Evolutionary conservation across 208 protist species (phyloP).

Genomic region (Trypanosoma melophagium): DNA sequence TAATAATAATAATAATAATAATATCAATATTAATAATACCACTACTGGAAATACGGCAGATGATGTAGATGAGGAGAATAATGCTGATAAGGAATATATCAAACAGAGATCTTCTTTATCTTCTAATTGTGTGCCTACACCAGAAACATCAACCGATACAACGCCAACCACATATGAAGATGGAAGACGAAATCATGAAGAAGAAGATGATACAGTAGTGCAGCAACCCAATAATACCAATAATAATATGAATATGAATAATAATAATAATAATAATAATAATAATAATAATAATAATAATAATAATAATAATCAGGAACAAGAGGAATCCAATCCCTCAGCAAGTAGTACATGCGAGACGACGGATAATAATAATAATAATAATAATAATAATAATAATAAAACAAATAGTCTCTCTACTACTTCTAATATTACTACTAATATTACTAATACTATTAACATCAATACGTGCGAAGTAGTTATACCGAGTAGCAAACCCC

Average conservation of each 20-base stretch:
- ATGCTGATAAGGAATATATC: conserved; percentile 4
- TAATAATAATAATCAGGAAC: neutral
- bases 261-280: neutral
- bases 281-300: neutral
- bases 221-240: no score
- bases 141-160: conserved; percentile 7
- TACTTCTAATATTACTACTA: neutral
- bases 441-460: neutral
- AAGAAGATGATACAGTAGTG: no score
- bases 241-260: no score
- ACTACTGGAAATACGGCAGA: neutral
- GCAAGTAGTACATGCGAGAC: neutral
- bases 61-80: neutral
- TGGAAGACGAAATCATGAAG: no score
- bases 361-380: conserved; percentile 5
- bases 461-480: neutral
- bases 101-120: conserved; percentile 1
- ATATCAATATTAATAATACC: neutral
- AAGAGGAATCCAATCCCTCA: neutral
- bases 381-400: conserved; percentile 30
- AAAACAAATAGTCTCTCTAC: neutral
- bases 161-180: neutral
- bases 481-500: neutral
- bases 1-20: no score
- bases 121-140: conserved; percentile 1